Evolutionary conservation across 2,329 filamentous ascomycete genomes (phyloP), one percentile per base, ranked within the genome.

Genomic region (Fusarium penzigii): DNA sequence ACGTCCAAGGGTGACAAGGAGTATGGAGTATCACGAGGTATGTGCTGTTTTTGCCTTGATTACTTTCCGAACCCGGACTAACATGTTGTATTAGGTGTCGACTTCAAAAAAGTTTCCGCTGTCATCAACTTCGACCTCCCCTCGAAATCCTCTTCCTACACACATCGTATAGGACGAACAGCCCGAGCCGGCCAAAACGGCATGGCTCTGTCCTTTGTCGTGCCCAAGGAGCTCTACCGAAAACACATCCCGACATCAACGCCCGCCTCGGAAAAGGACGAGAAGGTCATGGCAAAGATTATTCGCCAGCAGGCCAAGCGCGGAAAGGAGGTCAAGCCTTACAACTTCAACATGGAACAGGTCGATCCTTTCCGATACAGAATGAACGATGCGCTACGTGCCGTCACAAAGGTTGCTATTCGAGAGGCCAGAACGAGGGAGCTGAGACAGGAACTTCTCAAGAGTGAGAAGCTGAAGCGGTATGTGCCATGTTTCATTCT

Each of bases 121-220:
- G 92, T 99, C 20, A 85, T 99, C 69, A 99, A 99, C 75, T 99
- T 99, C 70, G 94, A 99, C 71, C 86, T 99, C 14, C 94, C 94
- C 1, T 84, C 86, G 14, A 88, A 87, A 9, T 88, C 91, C 38
- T 95, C 91, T 69, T 96, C 91, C 9, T 99, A 99, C 72, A 95
- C 90, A n/a, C 94, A 99, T 73, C 87, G 94, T 48, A 96, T 99
- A 65, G 94, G 94, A 32, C 86, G 94, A 32, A 99, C 94, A 6
- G 94, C 91, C 2, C 85, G 94, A 55, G 94, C 92, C 2, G 93
- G 92, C 11, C 90, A 95, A 68, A 86, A 89, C 1, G 94, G 94
- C 53, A 97, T 96, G 82, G 92, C 94, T 0, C 81, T 99, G n/a
- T 96, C 92, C 10, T 97, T 99, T 70, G 89, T 96, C 46, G 82